These are phyloP conservation scores for Calvatia gigantea DNA, from an alignment of 768 basidiomycete genomes.

Conservation along the genomic window DNA sequence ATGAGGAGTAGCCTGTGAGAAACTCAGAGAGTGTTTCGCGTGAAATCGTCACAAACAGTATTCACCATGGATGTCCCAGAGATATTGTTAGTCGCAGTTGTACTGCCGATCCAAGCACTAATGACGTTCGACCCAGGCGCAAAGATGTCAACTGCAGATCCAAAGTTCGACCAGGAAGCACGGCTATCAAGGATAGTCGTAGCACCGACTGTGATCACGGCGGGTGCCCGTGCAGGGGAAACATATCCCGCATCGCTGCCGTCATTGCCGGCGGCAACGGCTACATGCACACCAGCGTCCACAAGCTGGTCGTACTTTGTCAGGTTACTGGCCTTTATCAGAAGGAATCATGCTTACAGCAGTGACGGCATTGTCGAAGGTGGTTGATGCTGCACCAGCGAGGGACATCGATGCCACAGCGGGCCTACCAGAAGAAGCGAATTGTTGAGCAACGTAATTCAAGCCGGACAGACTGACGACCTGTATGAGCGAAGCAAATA, in stretches of 20 bases:
- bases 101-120: slow-evolving; percentile 26
- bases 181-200: slow-evolving; percentile 29
- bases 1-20: slow-evolving; percentile 32
- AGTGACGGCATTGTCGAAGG: slow-evolving; percentile 29
- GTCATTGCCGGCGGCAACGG: slow-evolving; percentile 35
- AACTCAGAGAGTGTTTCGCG: background rate
- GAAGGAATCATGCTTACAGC: slow-evolving; percentile 12
- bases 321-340: background rate
- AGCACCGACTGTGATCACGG: slow-evolving; percentile 37
- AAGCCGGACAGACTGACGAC: slow-evolving; percentile 25
- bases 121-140: slow-evolving; percentile 35
- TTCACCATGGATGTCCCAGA: slow-evolving; percentile 26
- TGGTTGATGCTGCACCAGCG: slow-evolving; percentile 23
- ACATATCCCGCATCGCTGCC: slow-evolving; percentile 25
- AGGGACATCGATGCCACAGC: slow-evolving; percentile 34
- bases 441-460: slow-evolving; percentile 26
- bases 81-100: slow-evolving; percentile 20
- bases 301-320: slow-evolving; percentile 19
- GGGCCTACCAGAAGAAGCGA: slow-evolving; percentile 21
- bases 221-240: slow-evolving; percentile 32
- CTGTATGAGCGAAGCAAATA: no score
- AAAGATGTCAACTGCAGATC: slow-evolving; percentile 35
- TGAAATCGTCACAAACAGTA: background rate
- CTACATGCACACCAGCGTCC: slow-evolving; percentile 26
- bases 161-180: slow-evolving; percentile 36